phyloP scores from a whole-genome alignment of 2,329 filamentous ascomycete species.

The Aspergillus quadricinctus region DNA sequence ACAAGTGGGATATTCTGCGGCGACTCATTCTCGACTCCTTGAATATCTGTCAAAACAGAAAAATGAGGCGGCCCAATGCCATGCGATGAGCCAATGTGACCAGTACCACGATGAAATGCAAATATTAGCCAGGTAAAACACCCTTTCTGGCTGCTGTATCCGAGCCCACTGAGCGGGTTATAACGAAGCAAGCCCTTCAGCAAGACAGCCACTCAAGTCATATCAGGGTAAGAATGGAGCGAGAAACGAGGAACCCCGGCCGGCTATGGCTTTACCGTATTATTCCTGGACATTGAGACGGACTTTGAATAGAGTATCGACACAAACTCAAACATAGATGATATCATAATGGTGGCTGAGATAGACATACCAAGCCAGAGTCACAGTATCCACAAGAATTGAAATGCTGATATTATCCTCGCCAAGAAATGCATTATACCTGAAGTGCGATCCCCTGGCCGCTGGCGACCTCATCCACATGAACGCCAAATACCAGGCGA shows the following conservation, averaged over 20 bases:
- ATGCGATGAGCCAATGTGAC: no score
- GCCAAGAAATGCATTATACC: conserved; percentile 16
- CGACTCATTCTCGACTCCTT: no score
- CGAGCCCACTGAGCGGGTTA: no score
- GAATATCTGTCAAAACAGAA: no score
- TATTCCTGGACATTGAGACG: background rate
- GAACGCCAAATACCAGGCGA: conserved; percentile 77
- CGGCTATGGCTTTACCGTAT: background rate
- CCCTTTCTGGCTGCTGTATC: no score
- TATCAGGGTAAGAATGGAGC: no score
- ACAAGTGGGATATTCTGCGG: no score
- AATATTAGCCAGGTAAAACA: no score
- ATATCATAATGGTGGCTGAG: background rate
- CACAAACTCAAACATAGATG: background rate
- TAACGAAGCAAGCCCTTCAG: no score
- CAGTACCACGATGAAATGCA: no score
- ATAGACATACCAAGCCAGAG: background rate
- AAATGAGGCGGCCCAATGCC: no score
- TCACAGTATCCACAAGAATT: background rate
- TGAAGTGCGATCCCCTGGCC: conserved; percentile 56
- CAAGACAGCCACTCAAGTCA: no score
- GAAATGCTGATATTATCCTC: background rate
- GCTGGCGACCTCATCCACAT: conserved; percentile 69
- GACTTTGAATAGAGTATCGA: background rate
- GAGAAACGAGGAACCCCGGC: background rate